Base-by-base conservation (phyloP, 495 filamentous ascomycete genomes). In the Podospora tetraspora region DNA sequence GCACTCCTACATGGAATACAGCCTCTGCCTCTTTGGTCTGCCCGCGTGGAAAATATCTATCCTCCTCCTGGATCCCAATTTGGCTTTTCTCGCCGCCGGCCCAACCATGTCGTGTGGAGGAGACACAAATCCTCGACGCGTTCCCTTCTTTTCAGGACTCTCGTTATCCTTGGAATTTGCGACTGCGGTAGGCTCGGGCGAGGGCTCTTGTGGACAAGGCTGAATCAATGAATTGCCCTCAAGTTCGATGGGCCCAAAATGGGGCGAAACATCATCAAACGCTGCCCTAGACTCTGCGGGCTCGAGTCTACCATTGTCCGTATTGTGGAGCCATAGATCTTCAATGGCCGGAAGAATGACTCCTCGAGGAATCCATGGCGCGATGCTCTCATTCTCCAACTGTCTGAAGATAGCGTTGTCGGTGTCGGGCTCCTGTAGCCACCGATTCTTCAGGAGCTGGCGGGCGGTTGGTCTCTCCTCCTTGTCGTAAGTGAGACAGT, bases 401-500 rank as follows among this genome's bases (percentile, higher is more conserved):
- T 23, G n/a, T 19, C 63, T 60, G 66, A 96, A 81, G 52, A 94
- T 80, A 77, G 92, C 87, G 11, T 57, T 66, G 22, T 75, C 71
- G n/a, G 82, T 80, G 22, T 71, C 68, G 5, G 78, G 75, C 12
- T 78, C 66, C 25, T 76, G 76, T 3, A 75, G 61, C 64, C 72
- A 97, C 32, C 84, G 80, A 71, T 95, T 91, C 24, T 85, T 83
- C 3, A 94, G 84, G 8, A 92, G 91, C 75, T 91, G 83, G 74
- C 91, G 87, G 1, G 92, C 89, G 4, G 91, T 94, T 81, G 93
- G 87, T 30, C 93, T 87, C 22, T 82, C 72, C 32, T 79, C 78
- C 1, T 90, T 88, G 69, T 94, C 88, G 74, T 92, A 87, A 16
- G 88, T 92, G 6, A 97, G 83, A 70, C 94, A 98, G 62, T 71